phyloP scores from a whole-genome alignment of 441 rosid genomes.

The Eutrema salsugineum region DNA sequence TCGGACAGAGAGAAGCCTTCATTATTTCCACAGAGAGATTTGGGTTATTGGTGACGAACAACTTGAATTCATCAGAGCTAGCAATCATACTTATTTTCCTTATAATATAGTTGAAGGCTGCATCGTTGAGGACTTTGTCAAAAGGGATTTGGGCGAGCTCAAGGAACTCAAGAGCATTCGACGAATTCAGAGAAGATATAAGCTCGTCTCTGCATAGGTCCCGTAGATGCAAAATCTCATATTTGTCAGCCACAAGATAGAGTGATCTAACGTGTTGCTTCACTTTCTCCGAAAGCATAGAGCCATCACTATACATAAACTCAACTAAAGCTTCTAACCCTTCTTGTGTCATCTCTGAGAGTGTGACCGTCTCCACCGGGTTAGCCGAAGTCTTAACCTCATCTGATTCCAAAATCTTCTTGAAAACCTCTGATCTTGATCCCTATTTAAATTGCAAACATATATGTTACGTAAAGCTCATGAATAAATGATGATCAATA shows the following conservation, averaged over 20 bases:
- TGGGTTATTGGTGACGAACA: neutral
- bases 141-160: neutral
- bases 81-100: neutral
- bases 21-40: neutral
- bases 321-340: slow-evolving; percentile 1
- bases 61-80: neutral
- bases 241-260: slow-evolving; percentile 1
- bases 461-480: neutral
- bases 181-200: neutral
- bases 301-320: neutral
- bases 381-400: neutral
- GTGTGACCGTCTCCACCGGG: neutral
- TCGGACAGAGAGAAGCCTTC: neutral
- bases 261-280: neutral
- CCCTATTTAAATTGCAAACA: neutral
- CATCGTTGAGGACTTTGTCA: neutral
- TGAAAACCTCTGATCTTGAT: neutral
- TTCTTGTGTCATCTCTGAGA: neutral
- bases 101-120: neutral
- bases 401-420: neutral
- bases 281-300: neutral
- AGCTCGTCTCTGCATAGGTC: neutral
- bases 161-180: neutral
- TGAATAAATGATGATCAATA: neutral
- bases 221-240: neutral